Evolutionary conservation across 129 eudicot species (phyloP).

Genomic region (Rutidosis leptorrhynchoides): DNA sequence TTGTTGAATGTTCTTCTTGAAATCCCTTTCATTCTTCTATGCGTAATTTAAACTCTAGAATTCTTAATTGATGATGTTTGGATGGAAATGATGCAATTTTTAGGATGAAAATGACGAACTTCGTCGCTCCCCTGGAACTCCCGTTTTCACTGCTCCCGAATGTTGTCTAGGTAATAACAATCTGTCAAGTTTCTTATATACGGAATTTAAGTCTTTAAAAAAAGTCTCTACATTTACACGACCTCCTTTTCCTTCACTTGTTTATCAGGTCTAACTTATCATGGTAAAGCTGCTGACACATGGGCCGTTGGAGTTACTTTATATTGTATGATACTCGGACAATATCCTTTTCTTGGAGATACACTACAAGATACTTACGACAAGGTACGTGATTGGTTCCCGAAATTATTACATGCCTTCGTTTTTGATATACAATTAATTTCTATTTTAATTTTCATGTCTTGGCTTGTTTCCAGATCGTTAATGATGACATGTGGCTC

Average conservation of each 20-base stretch:
- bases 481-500: constrained; percentile 53
- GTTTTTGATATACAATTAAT: not conserved
- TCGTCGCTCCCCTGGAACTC: constrained; percentile 98
- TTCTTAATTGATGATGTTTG: not conserved
- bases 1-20: not conserved
- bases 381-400: constrained; percentile 46
- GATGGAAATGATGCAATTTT: constrained; percentile 14
- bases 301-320: constrained; percentile 98
- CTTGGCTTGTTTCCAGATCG: constrained; percentile 52
- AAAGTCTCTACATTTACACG: not conserved
- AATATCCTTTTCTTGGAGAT: constrained; percentile 90
- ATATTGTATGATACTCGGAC: constrained; percentile 78
- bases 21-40: not conserved
- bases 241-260: not conserved
- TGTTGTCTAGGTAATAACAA: constrained; percentile 76
- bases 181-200: not conserved
- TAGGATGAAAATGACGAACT: constrained; percentile 90
- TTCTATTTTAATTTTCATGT: not conserved
- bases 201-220: not conserved
- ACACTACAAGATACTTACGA: constrained; percentile 96
- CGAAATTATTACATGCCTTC: not conserved
- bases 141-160: constrained; percentile 97
- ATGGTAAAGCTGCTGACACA: constrained; percentile 96
- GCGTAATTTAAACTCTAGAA: not conserved
- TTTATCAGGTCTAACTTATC: constrained; percentile 73